Conservation (phyloP, 345 rosid genomes). For the Corchorus capsularis region DNA sequence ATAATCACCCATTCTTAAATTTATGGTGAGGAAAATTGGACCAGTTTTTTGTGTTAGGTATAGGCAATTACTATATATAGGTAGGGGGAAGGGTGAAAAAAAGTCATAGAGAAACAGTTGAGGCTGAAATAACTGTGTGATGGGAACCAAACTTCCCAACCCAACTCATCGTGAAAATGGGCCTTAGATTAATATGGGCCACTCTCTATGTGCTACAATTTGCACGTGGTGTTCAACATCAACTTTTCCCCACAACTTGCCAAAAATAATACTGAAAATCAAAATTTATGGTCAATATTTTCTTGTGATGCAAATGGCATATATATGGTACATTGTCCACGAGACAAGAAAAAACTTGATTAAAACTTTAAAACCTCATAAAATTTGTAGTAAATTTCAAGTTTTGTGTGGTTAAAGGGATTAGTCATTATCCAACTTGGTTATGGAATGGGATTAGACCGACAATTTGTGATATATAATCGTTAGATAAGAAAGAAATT, state of each 20-base stretch:
- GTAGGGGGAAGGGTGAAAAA: neutral
- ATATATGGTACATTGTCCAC: neutral
- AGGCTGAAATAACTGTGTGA: slow-evolving; percentile 12
- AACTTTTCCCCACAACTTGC: neutral
- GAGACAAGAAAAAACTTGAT: neutral
- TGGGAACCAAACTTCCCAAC: neutral
- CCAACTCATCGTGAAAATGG: slow-evolving; percentile 9
- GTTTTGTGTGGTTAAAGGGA: neutral
- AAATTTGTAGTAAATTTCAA: neutral
- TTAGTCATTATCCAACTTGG: neutral
- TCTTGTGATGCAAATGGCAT: no score
- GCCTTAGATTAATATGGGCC: neutral
- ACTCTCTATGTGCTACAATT: neutral
- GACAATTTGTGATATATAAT: neutral
- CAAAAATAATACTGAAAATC: no score
- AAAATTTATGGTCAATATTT: no score
- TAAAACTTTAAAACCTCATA: neutral
- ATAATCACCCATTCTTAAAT: no score
- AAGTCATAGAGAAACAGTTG: neutral
- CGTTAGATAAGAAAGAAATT: neutral
- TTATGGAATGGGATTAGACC: neutral
- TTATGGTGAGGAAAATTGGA: neutral
- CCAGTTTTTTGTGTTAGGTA: neutral
- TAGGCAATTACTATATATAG: neutral
- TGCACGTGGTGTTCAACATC: slow-evolving; percentile 12